Percentiles rank a stretch among this genome's conserved stretches.
phyloP scores from a whole-genome alignment of 169 alveolate genomes.

The Cryptosporidium baileyi region DNA sequence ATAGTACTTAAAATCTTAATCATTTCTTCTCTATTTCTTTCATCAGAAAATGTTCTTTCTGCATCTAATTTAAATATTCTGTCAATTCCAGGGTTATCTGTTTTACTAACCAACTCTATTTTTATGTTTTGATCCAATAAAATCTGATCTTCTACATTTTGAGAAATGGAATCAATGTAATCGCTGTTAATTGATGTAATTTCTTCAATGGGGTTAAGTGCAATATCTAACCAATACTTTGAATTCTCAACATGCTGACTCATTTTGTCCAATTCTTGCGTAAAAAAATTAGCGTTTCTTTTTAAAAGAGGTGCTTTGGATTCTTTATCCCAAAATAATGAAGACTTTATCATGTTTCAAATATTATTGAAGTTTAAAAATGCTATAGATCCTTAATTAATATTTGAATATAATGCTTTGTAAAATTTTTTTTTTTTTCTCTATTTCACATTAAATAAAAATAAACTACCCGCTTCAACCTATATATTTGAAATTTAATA shows the following conservation, averaged over 20 bases:
- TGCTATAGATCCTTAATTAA: too few relatives aligned
- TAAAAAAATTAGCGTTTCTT: constrained; percentile 69
- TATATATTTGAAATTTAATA: too few relatives aligned
- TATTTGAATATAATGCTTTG: too few relatives aligned
- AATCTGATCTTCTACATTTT: not conserved
- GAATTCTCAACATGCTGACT: constrained; percentile 60
- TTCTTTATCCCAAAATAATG: constrained; percentile 74
- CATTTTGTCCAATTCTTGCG: constrained; percentile 58
- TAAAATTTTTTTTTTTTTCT: too few relatives aligned
- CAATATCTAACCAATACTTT: constrained; percentile 62
- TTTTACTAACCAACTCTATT: constrained; percentile 20
- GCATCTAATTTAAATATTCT: constrained; percentile 75
- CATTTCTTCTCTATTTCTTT: constrained; percentile 66
- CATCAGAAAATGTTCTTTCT: constrained; percentile 73
- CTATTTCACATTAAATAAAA: too few relatives aligned
- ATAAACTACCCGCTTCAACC: too few relatives aligned
- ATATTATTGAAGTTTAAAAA: too few relatives aligned
- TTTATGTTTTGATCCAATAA: not conserved
- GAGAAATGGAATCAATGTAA: not conserved
- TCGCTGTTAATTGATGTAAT: not conserved
- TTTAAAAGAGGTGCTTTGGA: constrained; percentile 75
- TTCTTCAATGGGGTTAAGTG: constrained; percentile 23
- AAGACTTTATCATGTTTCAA: constrained; percentile 72
- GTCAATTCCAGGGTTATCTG: constrained; percentile 69
- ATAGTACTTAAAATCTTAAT: constrained; percentile 51